Base-by-base conservation (phyloP, 306 rosid genomes). In the Cotoneaster glaucophyllus region DNA sequence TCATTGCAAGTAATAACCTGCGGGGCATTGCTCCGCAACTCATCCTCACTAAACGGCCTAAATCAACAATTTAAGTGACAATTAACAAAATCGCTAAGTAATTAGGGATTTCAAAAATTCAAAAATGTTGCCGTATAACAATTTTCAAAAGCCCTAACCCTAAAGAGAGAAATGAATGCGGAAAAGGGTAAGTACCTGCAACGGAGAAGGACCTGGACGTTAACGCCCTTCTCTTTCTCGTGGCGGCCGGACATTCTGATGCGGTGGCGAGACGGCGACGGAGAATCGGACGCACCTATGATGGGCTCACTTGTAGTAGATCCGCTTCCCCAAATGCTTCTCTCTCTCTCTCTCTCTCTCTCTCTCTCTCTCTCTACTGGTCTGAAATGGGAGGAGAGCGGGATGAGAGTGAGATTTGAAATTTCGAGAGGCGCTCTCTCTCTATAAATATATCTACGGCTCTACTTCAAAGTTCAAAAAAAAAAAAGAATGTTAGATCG, bases 151-250 rank as follows among this genome's bases (percentile, higher is more conserved):
- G 54, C 13, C 52, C 43, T 29, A 77, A 73, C 82, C 66, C 39
- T 68, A 43, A 56, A 12, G 4, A 13, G 4, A 5, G 11, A 28
- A 8, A 74, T 5, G 12, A 11, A 59, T 4, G 37, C 4, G 15
- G 18, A 28, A 21, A 6, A 11, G 8, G 15, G 18, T n/a, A 31
- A 34, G 7, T 81, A 93, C 98, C 98, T 85, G 93, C 98, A 93
- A 53, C 97, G 96, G 43, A 93, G 97, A 67, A 93, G 98, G 53
- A 93, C 98, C 74, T 93, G 98, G 77, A 93, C 98, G 69, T 93
- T 93, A 50, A 93, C 98, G 24, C 98, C 98, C 75, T 93, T 93
- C 85, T 93, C 98, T 75, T 89, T 93, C 82, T 87, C 98, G 59
- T 85, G 93, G 64, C 96, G 96, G 34, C 83, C 82, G 22, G 98